Base-by-base conservation (phyloP, 2,329 filamentous ascomycete genomes). In the Fusarium nelsonii region DNA sequence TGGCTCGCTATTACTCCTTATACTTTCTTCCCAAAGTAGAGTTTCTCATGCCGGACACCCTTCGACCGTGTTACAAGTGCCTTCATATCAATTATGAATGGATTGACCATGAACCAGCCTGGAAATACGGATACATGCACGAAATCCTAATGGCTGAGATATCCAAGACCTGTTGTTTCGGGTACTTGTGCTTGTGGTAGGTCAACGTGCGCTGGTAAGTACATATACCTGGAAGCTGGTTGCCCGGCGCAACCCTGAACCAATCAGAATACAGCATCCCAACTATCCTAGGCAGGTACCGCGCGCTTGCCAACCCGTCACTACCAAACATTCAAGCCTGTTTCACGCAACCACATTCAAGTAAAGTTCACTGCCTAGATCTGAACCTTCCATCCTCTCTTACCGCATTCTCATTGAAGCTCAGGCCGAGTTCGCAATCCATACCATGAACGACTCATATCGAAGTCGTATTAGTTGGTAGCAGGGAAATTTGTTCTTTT, bases 241-340 rank as follows among this genome's bases (percentile, higher is more conserved):
- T 76, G 74, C 74, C 55, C 67, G 63, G 46, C 59, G 71, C 62
- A 70, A 66, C 63, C 43, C 63, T 50, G 15, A 26, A 32, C 61
- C 63, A 65, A 65, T 65, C 46, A 65, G 14, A 44, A 20, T 32
- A 26, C n/a, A 39, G 33, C 11, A 18, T 3, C 8, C 6, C 12
- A 23, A 28, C 9, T 32, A 48, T 23, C 36, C 36, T 30, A 53
- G 61, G 36, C 41, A 65, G 62, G 62, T 70, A 70, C 68, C 71
- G 71, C 70, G 70, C 71, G 71, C 71, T 69, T 72, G 61, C 61
- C 46, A 66, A 57, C 43, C 59, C 55, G 62, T 69, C 62, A 73
- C 68, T 46, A 73, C 70, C 67, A 70, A 65, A 63, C 64, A 68
- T 64, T 73, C 57, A 59, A 53, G 60, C 45, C 62, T 70, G 68